Conservation (phyloP, 2,329 filamentous ascomycete species). For the Fusarium sp. region DNA sequence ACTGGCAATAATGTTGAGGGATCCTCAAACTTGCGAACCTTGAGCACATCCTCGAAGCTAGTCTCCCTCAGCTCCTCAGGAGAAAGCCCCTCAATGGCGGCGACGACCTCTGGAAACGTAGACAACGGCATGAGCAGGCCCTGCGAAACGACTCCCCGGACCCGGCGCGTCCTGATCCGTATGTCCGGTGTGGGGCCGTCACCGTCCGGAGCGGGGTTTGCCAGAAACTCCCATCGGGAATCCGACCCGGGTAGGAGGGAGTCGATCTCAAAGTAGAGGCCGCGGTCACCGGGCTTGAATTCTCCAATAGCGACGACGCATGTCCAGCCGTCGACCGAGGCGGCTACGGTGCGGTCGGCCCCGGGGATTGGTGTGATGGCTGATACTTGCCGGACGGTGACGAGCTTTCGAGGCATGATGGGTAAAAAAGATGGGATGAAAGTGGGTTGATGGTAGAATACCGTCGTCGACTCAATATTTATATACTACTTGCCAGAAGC, state of each 20-base stretch:
- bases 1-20: background rate
- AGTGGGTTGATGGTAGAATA: background rate
- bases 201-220: constrained; percentile 7
- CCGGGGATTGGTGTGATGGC: constrained; percentile 30
- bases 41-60: constrained; percentile 33
- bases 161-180: constrained; percentile 30
- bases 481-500: background rate
- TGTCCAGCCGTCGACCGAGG: constrained; percentile 36
- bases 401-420: constrained; percentile 36
- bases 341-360: constrained; percentile 30
- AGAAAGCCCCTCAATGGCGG: background rate
- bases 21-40: constrained; percentile 35
- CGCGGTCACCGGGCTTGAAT: constrained; percentile 29
- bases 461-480: background rate
- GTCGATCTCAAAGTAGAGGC: constrained; percentile 39
- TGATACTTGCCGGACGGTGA: constrained; percentile 33
- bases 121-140: constrained; percentile 33
- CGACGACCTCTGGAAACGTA: constrained; percentile 30
- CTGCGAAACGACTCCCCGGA: constrained; percentile 35
- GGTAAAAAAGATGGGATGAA: background rate
- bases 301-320: constrained; percentile 28
- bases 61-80: constrained; percentile 4
- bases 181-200: constrained; percentile 17
- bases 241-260: constrained; percentile 35
- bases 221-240: constrained; percentile 27